Evolutionary conservation across 768 basidiomycete genomes (phyloP), one percentile per base, ranked within the genome.

Genomic region (Podaxis pistillaris): DNA sequence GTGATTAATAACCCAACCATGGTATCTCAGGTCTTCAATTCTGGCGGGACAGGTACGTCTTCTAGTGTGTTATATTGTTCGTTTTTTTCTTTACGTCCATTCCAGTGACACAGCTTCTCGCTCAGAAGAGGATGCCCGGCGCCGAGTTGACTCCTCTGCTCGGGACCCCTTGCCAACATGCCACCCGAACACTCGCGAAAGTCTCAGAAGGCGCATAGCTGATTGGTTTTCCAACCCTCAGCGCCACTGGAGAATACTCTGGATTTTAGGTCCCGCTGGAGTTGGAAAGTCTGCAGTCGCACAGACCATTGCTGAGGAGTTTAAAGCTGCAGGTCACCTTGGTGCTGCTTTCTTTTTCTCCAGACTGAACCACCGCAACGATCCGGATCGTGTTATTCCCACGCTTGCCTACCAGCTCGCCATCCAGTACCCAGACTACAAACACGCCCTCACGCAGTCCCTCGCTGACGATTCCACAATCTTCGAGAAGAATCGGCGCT

Each of bases 231-330:
- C 65, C 38, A 46, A 65, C 30, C 38, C 24, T 17, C 36, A 57
- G 9, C 50, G 49, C 7, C 19, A n/a, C 2, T 26, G 38, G 26
- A 47, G 58, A 26, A 22, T 69, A 2, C 50, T 69, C 28, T 71
- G 70, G 70, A 51, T 71, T 6, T 50, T 64, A 41, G 71, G 69
- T 4, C 47, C 65, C 2, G 63, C 66, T 52, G 69, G 69, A n/a
- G 62, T 58, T n/a, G 68, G 71, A 3, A 68, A 68, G 55, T 66
- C 68, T 1, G 63, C 69, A 1, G 64, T 72, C 13, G 44, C 63
- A n/a, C 66, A 65, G 52, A 66, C 55, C 0, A 62, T 68, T 28
- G 67, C 66, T 9, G 65, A 58, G 33, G 28, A 30, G 28, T 30
- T 30, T 30, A 30, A 30, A 6, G 28, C 28, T 4, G 28, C 28